Evolutionary conservation across 1,284 basidiomycete species (phyloP), one percentile per base, ranked within the genome.

Genomic region (Ceratorhiza oryzae-sativae): DNA sequence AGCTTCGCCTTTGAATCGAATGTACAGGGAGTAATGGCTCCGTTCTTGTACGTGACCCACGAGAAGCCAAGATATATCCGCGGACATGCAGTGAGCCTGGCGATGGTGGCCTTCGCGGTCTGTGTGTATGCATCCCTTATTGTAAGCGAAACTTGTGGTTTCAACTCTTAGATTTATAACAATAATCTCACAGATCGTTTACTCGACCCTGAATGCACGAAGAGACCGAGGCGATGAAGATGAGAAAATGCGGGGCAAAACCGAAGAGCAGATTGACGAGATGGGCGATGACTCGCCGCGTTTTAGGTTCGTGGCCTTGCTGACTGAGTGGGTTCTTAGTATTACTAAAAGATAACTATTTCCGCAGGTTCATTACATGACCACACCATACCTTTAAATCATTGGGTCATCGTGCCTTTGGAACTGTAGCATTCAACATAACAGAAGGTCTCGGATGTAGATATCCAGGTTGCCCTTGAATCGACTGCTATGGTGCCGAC

Each of bases 151-250:
- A 15, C 27, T 18, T 30, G 12, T 36, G 41, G 23, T 15, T 13
- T 13, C n/a, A n/a, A n/a, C 18, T 3, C 25, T 45, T 45, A 48
- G 23, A 18, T 6, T 63, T 1, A 46, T 27, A 8, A 13, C 8
- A 23, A 9, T 18, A 20, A n/a, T n/a, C n/a, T n/a, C n/a, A n/a
- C 30, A 72, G 72, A 6, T 59, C 30, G 63, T 65, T 12, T 72
- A 67, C 32, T 36, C 42, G 27, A 20, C 34, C 18, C 18, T 59
- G 12, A 72, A 72, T 30, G 53, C 72, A 1, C 42, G 59, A 25
- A 71, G 73, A n/a, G 61, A 63, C 3, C 51, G 63, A n/a, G 73
- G 73, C 6, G 63, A 72, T 51, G 73, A 74, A 48, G 73, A 74
- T 42, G 46, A 62, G 4, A 60, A 60, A 23, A 23, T 68, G 6